Base-by-base conservation (phyloP, 345 rosid genomes). In the Brassica nigra region DNA sequence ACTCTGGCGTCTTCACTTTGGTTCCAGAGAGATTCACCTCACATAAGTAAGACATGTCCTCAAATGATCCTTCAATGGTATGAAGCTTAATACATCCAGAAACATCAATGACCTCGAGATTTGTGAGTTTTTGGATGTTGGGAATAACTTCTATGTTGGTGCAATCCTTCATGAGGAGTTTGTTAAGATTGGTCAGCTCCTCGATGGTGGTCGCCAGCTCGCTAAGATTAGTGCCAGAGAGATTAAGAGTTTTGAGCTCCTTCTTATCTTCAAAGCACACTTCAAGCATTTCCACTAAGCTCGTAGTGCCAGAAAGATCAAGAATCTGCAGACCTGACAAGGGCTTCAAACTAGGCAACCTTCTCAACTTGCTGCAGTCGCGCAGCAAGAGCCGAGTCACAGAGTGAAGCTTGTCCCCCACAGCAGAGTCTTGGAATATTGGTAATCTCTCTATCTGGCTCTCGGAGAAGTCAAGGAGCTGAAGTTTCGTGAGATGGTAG, bases 21-120 rank as follows among this genome's bases (percentile, higher is more conserved):
- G 92, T 87, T 67, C 74, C 77, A 23, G 61, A 77, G 28, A 88
- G 86, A 69, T 86, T 55, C 4, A 90, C 78, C 10, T n/a, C 36
- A 5, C 52, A 54, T 28, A 90, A 87, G 54, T 61, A 80, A 3
- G 1, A 49, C 78, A 87, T 72, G 14, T 72, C 29, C 11, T 66
- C 62, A 79, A 87, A 86, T 75, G 87, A 87, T 30, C 72, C 15
- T 4, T 76, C 87, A 59, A 81, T 71, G 7, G 0, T 71, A 0
- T 11, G 0, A 80, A 81, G n/a, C 44, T 70, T 72, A 5, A 59
- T 30, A 66, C 80, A 62, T 31, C 81, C 54, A 0, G 92, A 89
- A 76, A 87, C 87, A 76, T 90, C 91, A 67, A 90, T 85, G 44
- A 72, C 71, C 74, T 87, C 77, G 0, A 90, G 89, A 31, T 68